Base-by-base conservation (phyloP, 257 asterid species). In the Nicotiana obtusifolia region DNA sequence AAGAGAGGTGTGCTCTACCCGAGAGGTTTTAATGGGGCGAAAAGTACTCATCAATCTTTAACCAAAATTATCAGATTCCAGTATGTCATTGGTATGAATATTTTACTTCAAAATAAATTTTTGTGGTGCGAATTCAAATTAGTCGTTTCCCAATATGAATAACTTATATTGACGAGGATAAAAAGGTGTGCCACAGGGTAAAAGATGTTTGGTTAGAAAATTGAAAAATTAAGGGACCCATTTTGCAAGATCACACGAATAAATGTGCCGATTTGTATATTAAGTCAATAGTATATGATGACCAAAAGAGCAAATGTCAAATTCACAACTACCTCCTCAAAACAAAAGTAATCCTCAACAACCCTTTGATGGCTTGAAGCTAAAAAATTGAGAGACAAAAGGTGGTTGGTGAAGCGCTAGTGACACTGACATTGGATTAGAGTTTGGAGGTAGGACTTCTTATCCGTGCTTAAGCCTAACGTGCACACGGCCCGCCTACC, bases 341-440 rank as follows among this genome's bases (percentile, higher is more conserved):
- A 54, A 16, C 62, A 15, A 22, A 49, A 19, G 22, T 19, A 17
- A 17, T 56, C 41, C 80, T 75, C 80, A 75, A 75, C 80, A 75
- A 75, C 80, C 62, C 80, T 75, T 35, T 44, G 78, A 71, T 71
- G 60, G 78, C 60, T 75, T 73, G 60, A 73, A 17, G 14, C 22
- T 14, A 22, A 73, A 71, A 19, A 7, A 73, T 47, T 73, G 4
- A 44, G 59, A 7, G 79, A 47, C 61, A 73, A 73, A 69, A 24
- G 44, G 22, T 75, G 80, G 80, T 75, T 75, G 80, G 80, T 75
- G 80, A 75, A 75, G 44, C 56, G 11, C 56, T 52, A 52, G 16
- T 52, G 56, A 52, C 56, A 52, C 16, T 75, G 80, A 26, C 62
- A 44, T 71, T 44, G 78, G 1, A 35, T 35, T 54, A 71, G 28